A percentile compares a stretch with the other conserved stretches of the same genome.
These are phyloP conservation scores for Kondoa subrosea DNA, from an alignment of 768 basidiomycete species.

Conservation along the genomic window DNA sequence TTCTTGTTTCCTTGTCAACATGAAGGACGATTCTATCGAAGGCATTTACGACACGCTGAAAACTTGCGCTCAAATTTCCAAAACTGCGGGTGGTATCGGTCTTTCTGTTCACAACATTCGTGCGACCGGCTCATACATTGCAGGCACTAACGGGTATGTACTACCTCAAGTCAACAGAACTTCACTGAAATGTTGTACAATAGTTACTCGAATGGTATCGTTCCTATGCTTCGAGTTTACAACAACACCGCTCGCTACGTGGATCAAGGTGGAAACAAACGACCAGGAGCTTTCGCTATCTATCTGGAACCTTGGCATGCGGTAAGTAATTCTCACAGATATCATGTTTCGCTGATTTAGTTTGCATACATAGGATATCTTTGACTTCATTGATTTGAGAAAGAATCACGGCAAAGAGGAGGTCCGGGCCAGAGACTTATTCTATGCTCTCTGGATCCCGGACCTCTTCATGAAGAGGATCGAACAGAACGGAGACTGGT, in stretches of 20 bases:
- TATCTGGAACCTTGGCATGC: constrained; percentile 98
- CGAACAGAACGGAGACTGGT: constrained; percentile 75
- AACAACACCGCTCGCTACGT: constrained; percentile 97
- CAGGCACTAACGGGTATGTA: constrained; percentile 81
- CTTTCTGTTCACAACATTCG: constrained; percentile 90
- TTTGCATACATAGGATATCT: constrained; percentile 44
- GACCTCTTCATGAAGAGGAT: constrained; percentile 99
- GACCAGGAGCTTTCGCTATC: constrained; percentile 93
- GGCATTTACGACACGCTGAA: constrained; percentile 98
- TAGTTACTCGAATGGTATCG: constrained; percentile 95
- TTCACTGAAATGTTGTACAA: too few relatives aligned
- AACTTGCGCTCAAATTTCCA: constrained; percentile 96
- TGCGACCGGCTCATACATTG: constrained; percentile 89
- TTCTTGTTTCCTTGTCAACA: constrained; percentile 91
- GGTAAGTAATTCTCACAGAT: not conserved
- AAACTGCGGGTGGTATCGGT: constrained; percentile 96
- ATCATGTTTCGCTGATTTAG: not conserved
- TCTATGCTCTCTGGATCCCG: constrained; percentile 95
- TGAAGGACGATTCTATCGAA: constrained; percentile 98
- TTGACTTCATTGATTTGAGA: constrained; percentile 89
- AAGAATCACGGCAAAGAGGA: constrained; percentile 99
- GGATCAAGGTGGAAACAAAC: constrained; percentile 97
- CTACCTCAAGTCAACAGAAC: not conserved
- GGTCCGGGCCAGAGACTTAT: constrained; percentile 83
- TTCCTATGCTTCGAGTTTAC: constrained; percentile 95